These are phyloP conservation scores for Mycena albidolilacea DNA, from an alignment of 768 basidiomycete genomes.

Conservation along the genomic window DNA sequence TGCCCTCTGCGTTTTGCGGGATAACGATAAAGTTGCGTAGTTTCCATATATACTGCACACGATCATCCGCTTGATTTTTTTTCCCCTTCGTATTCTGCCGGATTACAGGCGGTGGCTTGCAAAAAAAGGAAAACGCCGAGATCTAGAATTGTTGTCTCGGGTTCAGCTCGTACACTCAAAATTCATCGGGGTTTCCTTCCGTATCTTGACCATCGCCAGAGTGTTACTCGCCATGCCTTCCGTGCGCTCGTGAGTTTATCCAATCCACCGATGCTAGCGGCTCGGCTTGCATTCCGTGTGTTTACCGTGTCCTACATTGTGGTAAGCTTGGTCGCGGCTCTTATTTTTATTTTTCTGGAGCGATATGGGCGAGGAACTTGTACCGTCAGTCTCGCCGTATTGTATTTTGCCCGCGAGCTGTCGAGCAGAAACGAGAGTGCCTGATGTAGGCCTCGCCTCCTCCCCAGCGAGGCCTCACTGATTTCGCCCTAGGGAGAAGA, in stretches of 20 bases:
- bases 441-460: no score
- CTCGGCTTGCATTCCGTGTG: conserved; percentile 76
- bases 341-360: no score
- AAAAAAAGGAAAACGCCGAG: conserved; percentile 79
- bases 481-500: no score
- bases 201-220: conserved; percentile 57
- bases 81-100: conserved; percentile 55
- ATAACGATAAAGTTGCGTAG: no score
- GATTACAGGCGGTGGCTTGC: conserved; percentile 70
- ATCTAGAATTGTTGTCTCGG: conserved; percentile 88
- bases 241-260: conserved; percentile 95
- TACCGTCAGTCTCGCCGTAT: no score
- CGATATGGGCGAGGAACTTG: no score
- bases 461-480: no score
- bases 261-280: conserved; percentile 80
- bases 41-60: no score
- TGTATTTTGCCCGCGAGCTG: no score
- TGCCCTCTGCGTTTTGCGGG: no score
- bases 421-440: no score
- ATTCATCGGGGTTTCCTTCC: background rate
- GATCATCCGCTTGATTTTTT: no score
- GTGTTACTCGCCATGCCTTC: conserved; percentile 94
- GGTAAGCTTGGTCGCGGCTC: conserved; percentile 61
- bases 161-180: conserved; percentile 80
- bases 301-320: conserved; percentile 94